phyloP scores from a whole-genome alignment of 805 yeast genomes.

The Hyphopichia homilentoma region DNA sequence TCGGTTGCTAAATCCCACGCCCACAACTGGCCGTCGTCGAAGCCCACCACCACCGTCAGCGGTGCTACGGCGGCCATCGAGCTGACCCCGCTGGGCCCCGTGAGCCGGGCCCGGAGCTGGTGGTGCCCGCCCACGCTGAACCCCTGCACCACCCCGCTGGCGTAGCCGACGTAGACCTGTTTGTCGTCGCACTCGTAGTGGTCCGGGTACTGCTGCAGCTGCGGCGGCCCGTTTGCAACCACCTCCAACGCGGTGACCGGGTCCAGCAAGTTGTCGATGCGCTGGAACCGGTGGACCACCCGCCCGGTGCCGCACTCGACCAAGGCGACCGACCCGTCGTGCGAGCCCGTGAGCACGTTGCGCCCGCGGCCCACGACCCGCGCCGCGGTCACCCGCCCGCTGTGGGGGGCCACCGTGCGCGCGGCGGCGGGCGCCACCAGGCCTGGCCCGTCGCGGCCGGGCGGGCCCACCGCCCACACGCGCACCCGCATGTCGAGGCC shows the following conservation, averaged over 20 bases:
- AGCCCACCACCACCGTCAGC: constrained; percentile 22
- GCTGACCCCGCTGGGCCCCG: too few species aligned
- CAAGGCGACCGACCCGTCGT: constrained; percentile 53
- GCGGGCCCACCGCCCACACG: constrained; percentile 45
- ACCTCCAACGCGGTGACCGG: too few species aligned
- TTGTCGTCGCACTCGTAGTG: constrained; percentile 28
- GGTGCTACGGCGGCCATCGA: too few species aligned
- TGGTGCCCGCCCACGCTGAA: constrained; percentile 15
- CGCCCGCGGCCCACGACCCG: constrained; percentile 62
- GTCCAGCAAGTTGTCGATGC: constrained; percentile 16
- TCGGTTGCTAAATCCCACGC: too few species aligned
- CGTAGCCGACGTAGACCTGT: constrained; percentile 39
- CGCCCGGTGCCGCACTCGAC: constrained; percentile 70
- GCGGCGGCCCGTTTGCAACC: constrained; percentile 11
- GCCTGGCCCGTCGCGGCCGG: too few species aligned
- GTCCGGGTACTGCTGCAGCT: not conserved
- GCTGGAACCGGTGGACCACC: constrained; percentile 32
- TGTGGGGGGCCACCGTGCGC: constrained; percentile 51
- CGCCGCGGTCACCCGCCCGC: constrained; percentile 43
- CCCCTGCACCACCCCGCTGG: constrained; percentile 29
- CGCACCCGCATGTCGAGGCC: constrained; percentile 59
- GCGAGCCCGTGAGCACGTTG: constrained; percentile 54
- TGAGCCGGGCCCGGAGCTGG: too few species aligned
- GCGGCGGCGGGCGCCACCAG: too few species aligned
- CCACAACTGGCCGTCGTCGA: constrained; percentile 16